Evolutionary conservation across 2,329 filamentous ascomycete species (phyloP).

Genomic region (Colletotrichum sidae): DNA sequence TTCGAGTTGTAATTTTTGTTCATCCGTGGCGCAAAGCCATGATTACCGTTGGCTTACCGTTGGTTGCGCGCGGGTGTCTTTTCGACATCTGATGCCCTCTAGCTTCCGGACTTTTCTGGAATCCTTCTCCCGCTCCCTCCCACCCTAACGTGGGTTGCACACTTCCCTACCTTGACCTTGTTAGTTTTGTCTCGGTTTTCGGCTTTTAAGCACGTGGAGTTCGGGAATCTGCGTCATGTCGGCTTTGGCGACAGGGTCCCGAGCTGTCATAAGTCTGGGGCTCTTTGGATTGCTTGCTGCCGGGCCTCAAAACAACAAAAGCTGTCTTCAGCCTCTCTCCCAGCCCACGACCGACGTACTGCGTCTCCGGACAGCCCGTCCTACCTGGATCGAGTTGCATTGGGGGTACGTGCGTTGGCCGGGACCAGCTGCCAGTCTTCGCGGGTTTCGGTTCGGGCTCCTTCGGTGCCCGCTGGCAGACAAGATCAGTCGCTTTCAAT

Average conservation of each 20-base stretch:
- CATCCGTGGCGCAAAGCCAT: no score
- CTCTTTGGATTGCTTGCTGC: slow-evolving; percentile 3
- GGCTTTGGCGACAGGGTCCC: slow-evolving; percentile 15
- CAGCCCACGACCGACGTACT: background rate
- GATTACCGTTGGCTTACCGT: no score
- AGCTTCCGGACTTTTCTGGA: slow-evolving; percentile 22
- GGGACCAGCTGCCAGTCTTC: slow-evolving; percentile 12
- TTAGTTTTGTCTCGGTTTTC: background rate
- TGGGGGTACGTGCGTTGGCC: slow-evolving; percentile 1
- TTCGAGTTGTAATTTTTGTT: no score
- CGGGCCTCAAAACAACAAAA: background rate
- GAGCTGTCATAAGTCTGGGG: slow-evolving; percentile 20
- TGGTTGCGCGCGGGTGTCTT: no score
- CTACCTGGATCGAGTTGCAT: background rate
- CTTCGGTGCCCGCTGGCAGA: no score
- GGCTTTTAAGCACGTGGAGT: slow-evolving; percentile 10
- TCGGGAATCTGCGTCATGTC: slow-evolving; percentile 22
- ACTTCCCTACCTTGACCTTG: background rate
- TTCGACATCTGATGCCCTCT: slow-evolving; percentile 1
- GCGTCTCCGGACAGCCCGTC: slow-evolving; percentile 16
- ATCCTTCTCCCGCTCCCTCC: slow-evolving; percentile 25
- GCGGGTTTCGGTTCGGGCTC: slow-evolving; percentile 7
- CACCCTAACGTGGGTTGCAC: background rate
- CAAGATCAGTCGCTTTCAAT: background rate
- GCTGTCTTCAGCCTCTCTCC: background rate